Conservation (phyloP, 371 early-diverging fungal genomes). For the Blakeslea trispora region DNA sequence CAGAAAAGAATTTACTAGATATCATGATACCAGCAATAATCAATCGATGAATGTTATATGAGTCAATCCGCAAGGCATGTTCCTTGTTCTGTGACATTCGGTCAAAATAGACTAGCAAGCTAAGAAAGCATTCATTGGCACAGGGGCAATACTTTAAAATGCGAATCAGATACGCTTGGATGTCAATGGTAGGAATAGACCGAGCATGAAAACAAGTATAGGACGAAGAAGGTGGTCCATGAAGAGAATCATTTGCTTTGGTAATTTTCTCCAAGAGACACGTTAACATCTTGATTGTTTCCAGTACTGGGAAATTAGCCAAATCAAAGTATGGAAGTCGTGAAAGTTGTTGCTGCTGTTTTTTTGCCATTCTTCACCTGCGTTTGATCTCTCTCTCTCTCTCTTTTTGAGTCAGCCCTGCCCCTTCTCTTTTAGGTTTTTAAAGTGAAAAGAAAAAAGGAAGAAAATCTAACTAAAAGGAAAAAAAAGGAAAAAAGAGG, state of each 20-base stretch:
- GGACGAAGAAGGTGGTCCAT: constrained; percentile 11
- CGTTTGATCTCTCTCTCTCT: too few relatives aligned
- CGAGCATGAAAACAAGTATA: constrained; percentile 62
- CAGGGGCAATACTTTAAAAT: constrained; percentile 80
- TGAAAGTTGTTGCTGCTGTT: neutral
- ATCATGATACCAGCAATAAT: constrained; percentile 79
- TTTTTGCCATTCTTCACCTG: constrained; percentile 2
- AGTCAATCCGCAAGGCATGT: constrained; percentile 67
- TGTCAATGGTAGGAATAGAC: constrained; percentile 47
- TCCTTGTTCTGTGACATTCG: constrained; percentile 52
- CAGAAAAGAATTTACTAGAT: constrained; percentile 81
- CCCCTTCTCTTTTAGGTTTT: too few relatives aligned
- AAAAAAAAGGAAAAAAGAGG: too few relatives aligned
- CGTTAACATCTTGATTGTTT: constrained; percentile 39
- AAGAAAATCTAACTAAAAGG: too few relatives aligned
- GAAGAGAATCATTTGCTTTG: constrained; percentile 24
- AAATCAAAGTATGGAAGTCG: constrained; percentile 16
- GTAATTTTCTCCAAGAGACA: constrained; percentile 35
- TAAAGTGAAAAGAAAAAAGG: too few relatives aligned
- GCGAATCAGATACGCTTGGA: constrained; percentile 63
- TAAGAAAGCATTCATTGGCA: constrained; percentile 75
- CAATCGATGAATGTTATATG: constrained; percentile 83
- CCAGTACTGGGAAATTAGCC: constrained; percentile 30
- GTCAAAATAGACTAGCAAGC: constrained; percentile 79
- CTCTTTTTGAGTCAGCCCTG: too few relatives aligned